phyloP scores from a whole-genome alignment of 208 protist species.

The Paratrypanosoma confusum region DNA sequence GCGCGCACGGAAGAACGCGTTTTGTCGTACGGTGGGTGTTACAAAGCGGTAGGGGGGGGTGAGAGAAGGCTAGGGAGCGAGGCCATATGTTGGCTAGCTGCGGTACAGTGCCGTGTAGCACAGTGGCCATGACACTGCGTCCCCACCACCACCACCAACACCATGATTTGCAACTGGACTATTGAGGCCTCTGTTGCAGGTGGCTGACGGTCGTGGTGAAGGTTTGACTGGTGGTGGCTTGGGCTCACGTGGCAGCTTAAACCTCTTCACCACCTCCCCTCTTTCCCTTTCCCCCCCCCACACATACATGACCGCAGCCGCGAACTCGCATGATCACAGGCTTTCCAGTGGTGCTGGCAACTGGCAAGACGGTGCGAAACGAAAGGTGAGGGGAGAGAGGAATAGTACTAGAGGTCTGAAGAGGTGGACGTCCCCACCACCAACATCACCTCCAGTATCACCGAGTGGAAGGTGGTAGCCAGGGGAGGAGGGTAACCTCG shows the following conservation, averaged over 20 bases:
- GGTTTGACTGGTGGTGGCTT: background rate
- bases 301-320: too few relatives aligned
- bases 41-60: background rate
- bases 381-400: too few relatives aligned
- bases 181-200: background rate
- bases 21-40: background rate
- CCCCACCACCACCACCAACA: background rate
- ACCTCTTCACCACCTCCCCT: conserved; percentile 1
- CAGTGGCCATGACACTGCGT: background rate
- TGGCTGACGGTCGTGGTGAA: background rate
- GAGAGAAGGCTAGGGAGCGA: background rate
- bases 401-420: too few relatives aligned
- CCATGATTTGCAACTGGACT: background rate
- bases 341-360: too few relatives aligned
- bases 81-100: background rate
- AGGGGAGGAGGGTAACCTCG: too few relatives aligned
- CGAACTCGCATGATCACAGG: too few relatives aligned
- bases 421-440: too few relatives aligned
- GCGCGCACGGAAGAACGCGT: background rate
- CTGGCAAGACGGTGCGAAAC: too few relatives aligned
- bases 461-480: too few relatives aligned
- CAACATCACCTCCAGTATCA: too few relatives aligned
- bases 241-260: background rate
- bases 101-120: conserved; percentile 1
- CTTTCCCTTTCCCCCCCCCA: conserved; percentile 2